A percentile compares a stretch with the other conserved stretches of the same genome.
phyloP scores from a whole-genome alignment of 73 alveolate species.

The Paramecium sonneborni region DNA sequence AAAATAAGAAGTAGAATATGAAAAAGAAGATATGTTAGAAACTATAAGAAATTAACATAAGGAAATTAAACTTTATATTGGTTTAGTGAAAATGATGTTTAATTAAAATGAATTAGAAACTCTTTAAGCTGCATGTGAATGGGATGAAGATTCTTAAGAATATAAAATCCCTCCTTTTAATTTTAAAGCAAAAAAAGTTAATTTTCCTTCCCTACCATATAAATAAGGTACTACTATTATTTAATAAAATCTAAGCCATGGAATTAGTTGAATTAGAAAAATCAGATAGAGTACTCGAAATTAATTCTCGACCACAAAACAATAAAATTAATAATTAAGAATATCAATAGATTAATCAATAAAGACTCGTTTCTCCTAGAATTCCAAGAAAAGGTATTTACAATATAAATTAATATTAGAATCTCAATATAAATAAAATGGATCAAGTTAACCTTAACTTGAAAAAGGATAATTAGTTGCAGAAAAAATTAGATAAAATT shows the following conservation, averaged over 20 bases:
- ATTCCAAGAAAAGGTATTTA: background rate
- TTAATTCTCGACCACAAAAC: background rate
- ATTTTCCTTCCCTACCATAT: conserved; percentile 64
- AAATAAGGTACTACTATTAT: conserved; percentile 40
- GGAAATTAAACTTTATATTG: conserved; percentile 56
- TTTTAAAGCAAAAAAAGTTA: conserved; percentile 53
- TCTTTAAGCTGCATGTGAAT: conserved; percentile 53
- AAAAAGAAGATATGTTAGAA: conserved; percentile 69
- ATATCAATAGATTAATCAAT: background rate
- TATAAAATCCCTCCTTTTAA: conserved; percentile 69
- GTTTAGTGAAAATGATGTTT: conserved; percentile 56
- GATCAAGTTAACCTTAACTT: background rate
- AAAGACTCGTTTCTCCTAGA: background rate
- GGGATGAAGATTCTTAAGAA: conserved; percentile 62
- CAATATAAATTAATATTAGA: background rate
- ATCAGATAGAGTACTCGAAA: background rate
- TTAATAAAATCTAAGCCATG: background rate
- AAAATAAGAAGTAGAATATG: conserved; percentile 61
- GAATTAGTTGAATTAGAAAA: background rate
- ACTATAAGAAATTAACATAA: conserved; percentile 54
- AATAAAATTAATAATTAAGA: background rate
- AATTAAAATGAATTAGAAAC: conserved; percentile 58
- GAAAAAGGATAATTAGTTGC: background rate
- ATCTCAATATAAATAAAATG: background rate
- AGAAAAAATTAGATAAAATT: background rate